phyloP scores from a whole-genome alignment of 1,284 basidiomycete genomes.

The Sporisorium reilianum region DNA sequence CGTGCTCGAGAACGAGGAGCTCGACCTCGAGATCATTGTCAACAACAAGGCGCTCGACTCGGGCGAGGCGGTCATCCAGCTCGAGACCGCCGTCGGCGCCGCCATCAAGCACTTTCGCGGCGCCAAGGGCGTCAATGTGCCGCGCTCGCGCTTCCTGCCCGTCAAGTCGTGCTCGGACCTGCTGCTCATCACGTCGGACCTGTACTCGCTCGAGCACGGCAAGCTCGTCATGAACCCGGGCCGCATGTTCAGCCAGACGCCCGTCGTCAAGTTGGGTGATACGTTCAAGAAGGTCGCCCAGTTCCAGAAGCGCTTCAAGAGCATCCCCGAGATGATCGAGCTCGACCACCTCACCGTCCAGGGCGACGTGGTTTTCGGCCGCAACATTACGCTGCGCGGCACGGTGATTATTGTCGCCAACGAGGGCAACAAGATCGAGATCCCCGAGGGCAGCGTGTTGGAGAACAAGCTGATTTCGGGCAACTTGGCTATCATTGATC shows the following conservation, averaged over 20 bases:
- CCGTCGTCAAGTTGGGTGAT: slow-evolving; percentile 97
- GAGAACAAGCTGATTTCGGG: slow-evolving; percentile 79
- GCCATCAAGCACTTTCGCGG: slow-evolving; percentile 95
- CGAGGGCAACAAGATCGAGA: slow-evolving; percentile 93
- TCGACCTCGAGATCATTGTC: slow-evolving; percentile 88
- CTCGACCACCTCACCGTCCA: slow-evolving; percentile 96
- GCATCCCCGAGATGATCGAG: slow-evolving; percentile 84
- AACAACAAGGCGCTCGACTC: slow-evolving; percentile 79
- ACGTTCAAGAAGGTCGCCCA: slow-evolving; percentile 84
- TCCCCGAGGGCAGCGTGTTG: slow-evolving; percentile 92
- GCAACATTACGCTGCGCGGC: slow-evolving; percentile 79
- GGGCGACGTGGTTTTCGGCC: slow-evolving; percentile 95
- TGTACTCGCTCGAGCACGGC: slow-evolving; percentile 95
- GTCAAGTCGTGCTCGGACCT: slow-evolving; percentile 78
- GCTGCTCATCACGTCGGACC: slow-evolving; percentile 94
- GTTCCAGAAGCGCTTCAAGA: slow-evolving; percentile 98
- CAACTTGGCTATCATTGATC: slow-evolving; percentile 69
- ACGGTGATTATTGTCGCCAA: slow-evolving; percentile 79
- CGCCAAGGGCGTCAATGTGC: slow-evolving; percentile 97
- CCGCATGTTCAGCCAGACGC: slow-evolving; percentile 80
- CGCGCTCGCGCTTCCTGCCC: slow-evolving; percentile 95
- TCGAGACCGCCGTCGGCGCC: slow-evolving; percentile 97
- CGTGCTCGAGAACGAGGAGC: slow-evolving; percentile 87
- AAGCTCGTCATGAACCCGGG: slow-evolving; percentile 81
- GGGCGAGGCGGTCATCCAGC: slow-evolving; percentile 85